phyloP scores from a whole-genome alignment of 1,284 basidiomycete genomes.

The Veloporphyrellus conicus region DNA sequence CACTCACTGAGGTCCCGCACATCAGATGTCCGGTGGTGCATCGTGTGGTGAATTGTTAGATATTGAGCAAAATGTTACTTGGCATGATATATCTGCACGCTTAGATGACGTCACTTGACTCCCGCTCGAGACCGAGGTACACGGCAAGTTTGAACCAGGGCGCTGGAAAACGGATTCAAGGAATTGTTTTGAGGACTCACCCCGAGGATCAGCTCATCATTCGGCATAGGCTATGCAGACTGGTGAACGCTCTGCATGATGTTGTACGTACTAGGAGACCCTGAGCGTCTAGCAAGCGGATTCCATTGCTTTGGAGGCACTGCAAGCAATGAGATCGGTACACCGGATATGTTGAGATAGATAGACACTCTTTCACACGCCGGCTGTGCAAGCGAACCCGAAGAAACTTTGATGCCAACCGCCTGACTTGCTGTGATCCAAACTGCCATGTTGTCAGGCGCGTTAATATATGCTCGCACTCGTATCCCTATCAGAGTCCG shows the following conservation, averaged over 20 bases:
- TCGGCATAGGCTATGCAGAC: too few species aligned
- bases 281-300: too few species aligned
- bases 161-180: too few species aligned
- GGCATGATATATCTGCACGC: background rate
- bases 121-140: too few species aligned
- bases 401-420: conserved; percentile 20
- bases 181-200: too few species aligned
- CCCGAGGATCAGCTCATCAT: too few species aligned
- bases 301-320: background rate
- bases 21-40: background rate
- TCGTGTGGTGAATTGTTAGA: background rate
- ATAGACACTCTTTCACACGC: background rate
- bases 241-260: too few species aligned
- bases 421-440: conserved; percentile 10
- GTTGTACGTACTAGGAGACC: too few species aligned
- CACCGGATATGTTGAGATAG: too few species aligned
- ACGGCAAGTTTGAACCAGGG: too few species aligned
- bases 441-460: conserved; percentile 19
- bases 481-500: background rate
- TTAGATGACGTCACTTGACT: too few species aligned
- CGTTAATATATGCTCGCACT: conserved; percentile 14
- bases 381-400: background rate
- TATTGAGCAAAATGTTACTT: background rate
- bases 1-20: background rate
- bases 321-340: conserved; percentile 6